A percentile compares a stretch with the other conserved stretches of the same genome.
phyloP scores from a whole-genome alignment of 345 rosid genomes.

The Salix koriyanagi region DNA sequence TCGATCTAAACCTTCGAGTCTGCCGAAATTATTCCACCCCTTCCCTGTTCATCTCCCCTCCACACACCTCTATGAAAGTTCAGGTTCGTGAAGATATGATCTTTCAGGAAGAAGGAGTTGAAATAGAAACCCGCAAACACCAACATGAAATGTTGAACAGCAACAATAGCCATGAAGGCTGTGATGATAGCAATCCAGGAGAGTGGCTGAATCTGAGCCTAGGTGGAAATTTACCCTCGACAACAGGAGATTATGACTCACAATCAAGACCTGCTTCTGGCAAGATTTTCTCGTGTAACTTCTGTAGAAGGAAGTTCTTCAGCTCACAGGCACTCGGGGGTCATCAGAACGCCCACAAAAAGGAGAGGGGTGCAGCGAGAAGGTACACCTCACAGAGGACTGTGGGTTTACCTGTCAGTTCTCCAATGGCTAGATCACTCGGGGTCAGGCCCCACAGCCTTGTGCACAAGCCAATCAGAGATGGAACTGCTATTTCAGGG shows the following conservation, averaged over 20 bases:
- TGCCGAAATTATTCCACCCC: conserved; percentile 18
- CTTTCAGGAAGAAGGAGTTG: conserved; percentile 27
- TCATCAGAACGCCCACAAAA: conserved; percentile 80
- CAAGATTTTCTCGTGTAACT: conserved; percentile 63
- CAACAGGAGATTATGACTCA: conserved; percentile 36
- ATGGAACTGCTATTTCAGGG: conserved; percentile 29
- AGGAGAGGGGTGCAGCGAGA: conserved; percentile 67
- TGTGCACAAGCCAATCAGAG: conserved; percentile 48
- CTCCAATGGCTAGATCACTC: conserved; percentile 42
- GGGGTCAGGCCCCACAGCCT: conserved; percentile 55
- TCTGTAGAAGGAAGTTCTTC: conserved; percentile 70
- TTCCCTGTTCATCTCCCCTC: conserved; percentile 10
- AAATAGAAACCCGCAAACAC: conserved; percentile 18
- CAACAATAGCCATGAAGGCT: conserved; percentile 17
- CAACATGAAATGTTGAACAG: conserved; percentile 13
- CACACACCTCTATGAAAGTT: background rate
- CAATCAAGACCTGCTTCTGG: conserved; percentile 33
- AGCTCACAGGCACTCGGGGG: conserved; percentile 80
- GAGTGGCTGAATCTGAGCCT: conserved; percentile 67
- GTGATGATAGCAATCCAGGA: conserved; percentile 27
- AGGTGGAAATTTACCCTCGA: conserved; percentile 37
- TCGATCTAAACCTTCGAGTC: conserved; percentile 32
- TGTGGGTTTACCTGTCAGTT: conserved; percentile 38
- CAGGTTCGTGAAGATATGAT: conserved; percentile 33
- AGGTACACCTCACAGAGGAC: conserved; percentile 57